Evolutionary conservation across 495 filamentous ascomycete genomes (phyloP).

Genomic region (Podospora australis): DNA sequence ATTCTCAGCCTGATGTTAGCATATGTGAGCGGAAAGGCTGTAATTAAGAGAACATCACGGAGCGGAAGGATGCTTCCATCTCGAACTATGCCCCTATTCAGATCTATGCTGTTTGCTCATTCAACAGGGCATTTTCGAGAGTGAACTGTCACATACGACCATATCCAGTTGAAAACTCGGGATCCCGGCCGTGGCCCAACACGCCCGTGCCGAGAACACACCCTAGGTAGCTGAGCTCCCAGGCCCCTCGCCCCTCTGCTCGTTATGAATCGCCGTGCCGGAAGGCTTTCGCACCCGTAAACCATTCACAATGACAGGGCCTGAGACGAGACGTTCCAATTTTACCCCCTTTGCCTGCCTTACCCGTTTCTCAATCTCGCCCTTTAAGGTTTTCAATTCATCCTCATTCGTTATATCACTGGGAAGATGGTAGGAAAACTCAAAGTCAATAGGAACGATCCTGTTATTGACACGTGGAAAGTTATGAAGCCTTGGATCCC

Average conservation of each 20-base stretch:
- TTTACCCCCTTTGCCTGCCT: not conserved
- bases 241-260: not conserved
- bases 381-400: slow-evolving; percentile 6
- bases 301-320: not conserved
- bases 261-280: not conserved
- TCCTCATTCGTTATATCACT: slow-evolving; percentile 6
- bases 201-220: not conserved
- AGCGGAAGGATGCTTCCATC: no score
- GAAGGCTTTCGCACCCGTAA: not conserved
- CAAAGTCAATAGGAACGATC: slow-evolving; percentile 7
- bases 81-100: no score
- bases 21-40: no score
- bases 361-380: slow-evolving; percentile 3
- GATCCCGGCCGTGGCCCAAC: no score
- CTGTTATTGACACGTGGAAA: not conserved
- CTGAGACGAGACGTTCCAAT: not conserved
- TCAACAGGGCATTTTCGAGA: no score
- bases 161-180: no score
- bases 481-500: slow-evolving; percentile 8
- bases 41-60: no score
- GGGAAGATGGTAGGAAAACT: slow-evolving; percentile 1
- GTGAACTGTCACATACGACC: no score
- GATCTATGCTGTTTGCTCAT: no score
- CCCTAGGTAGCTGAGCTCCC: not conserved
- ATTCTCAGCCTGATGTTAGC: no score